Evolutionary conservation across 2,329 filamentous ascomycete genomes (phyloP).

Genomic region (Pseudogymnoascus sp.): DNA sequence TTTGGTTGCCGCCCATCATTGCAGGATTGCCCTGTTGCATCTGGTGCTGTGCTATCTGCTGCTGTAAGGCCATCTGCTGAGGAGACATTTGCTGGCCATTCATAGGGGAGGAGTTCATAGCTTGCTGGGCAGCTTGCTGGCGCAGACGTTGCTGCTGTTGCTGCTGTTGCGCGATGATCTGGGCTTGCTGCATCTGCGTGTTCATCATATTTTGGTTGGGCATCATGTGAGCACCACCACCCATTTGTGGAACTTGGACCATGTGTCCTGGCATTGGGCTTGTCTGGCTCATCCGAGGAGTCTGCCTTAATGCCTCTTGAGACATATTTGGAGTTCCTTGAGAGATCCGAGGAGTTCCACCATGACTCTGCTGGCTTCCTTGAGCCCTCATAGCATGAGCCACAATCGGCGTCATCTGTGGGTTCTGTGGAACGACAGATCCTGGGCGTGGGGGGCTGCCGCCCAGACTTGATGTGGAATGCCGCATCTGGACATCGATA

Average conservation of each 20-base stretch:
- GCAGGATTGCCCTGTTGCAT: constrained; percentile 19
- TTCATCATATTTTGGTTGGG: constrained; percentile 31
- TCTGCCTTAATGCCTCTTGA: constrained; percentile 41
- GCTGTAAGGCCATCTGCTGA: constrained; percentile 35
- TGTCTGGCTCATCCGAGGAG: constrained; percentile 55
- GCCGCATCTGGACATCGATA: constrained; percentile 50
- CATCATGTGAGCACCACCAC: constrained; percentile 44
- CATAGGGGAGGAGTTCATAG: constrained; percentile 18
- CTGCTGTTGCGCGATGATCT: constrained; percentile 19
- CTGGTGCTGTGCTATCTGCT: constrained; percentile 32
- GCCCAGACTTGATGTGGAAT: constrained; percentile 60
- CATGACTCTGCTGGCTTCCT: constrained; percentile 60
- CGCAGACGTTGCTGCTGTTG: constrained; percentile 27
- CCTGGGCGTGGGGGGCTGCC: constrained; percentile 60
- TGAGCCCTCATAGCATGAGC: constrained; percentile 56
- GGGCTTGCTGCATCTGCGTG: constrained; percentile 29
- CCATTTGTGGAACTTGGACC: constrained; percentile 49
- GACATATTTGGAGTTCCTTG: constrained; percentile 54
- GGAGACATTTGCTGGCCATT: constrained; percentile 22
- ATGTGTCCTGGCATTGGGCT: constrained; percentile 56
- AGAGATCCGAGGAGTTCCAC: constrained; percentile 56
- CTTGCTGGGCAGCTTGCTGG: constrained; percentile 38
- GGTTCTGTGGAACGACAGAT: constrained; percentile 53
- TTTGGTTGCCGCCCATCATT: constrained; percentile 16
- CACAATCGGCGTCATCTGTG: constrained; percentile 52